Percentiles rank a stretch among this genome's conserved stretches.
Conservation (phyloP, 495 filamentous ascomycete genomes). For the Cairneyella variabilis region DNA sequence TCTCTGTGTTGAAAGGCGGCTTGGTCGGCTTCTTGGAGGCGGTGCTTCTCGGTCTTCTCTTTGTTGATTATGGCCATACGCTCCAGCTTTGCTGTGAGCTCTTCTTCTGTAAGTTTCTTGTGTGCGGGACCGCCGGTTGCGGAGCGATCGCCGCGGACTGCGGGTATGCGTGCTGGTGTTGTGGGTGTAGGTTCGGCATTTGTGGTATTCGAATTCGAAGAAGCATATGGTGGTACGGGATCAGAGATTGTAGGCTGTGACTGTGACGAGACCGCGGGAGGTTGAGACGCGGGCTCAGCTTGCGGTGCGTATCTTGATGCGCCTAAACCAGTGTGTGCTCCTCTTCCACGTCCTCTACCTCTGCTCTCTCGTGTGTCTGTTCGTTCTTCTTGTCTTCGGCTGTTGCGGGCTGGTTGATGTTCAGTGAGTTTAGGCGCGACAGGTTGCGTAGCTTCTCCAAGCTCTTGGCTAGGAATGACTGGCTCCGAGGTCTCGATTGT, state of each 20-base stretch:
- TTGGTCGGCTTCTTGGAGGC: conserved; percentile 63
- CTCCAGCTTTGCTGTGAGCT: conserved; percentile 57
- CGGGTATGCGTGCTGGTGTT: conserved; percentile 26
- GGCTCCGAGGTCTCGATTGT: conserved; percentile 16
- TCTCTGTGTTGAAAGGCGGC: conserved; percentile 65
- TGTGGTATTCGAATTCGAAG: too few species aligned
- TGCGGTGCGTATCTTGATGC: conserved; percentile 13
- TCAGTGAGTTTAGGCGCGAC: background rate
- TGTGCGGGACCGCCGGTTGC: conserved; percentile 61
- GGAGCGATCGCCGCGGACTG: conserved; percentile 65
- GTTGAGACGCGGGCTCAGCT: background rate
- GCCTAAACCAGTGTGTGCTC: conserved; percentile 2
- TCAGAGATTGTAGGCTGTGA: background rate
- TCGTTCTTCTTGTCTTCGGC: background rate
- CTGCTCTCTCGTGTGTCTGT: conserved; percentile 12
- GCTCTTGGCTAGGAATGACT: background rate
- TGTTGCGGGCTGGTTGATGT: background rate
- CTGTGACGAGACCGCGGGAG: background rate
- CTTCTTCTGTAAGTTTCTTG: conserved; percentile 66
- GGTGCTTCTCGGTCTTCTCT: conserved; percentile 56
- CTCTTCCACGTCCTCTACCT: conserved; percentile 28
- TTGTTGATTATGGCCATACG: conserved; percentile 56
- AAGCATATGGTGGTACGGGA: conserved; percentile 1
- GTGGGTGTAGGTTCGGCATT: conserved; percentile 1
- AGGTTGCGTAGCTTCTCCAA: conserved; percentile 8